Evolutionary conservation across 2,329 filamentous ascomycete species (phyloP), one percentile per base, ranked within the genome.

Genomic region (Arthrobotrys musiformis): DNA sequence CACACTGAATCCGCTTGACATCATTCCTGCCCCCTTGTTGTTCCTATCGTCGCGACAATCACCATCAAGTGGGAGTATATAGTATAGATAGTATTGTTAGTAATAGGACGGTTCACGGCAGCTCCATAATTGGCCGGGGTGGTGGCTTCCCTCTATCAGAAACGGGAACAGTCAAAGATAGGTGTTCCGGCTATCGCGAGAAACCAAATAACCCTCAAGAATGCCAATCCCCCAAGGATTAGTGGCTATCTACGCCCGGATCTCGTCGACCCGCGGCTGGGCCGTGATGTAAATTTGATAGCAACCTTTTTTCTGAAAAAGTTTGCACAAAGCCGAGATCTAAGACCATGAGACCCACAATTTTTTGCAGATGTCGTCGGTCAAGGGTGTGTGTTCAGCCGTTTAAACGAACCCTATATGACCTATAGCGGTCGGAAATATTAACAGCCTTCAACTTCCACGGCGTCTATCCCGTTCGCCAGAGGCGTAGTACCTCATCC

Each of bases 81-180:
- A n/a, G n/a, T n/a, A n/a, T n/a, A n/a, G 52, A 28, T 46, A 26
- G 19, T 26, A 40, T 22, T 30, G 30, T 40, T 28, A 44, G 48
- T 58, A 35, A 35, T 37, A 28, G n/a, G n/a, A n/a, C 11, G 24
- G 17, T 54, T 28, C 8, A 66, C 30, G 30, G 42, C 40, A 28
- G n/a, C 26, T 26, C 62, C 62, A 52, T 37, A 60, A 63, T 50
- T 26, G 40, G 19, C 28, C 24, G 61, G 48, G 50, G 50, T 2
- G 28, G 68, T 37, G 37, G 33, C 15, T 60, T 46, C 28, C 56
- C 42, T 74, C n/a, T 76, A 76, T 64, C 62, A 66, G 72, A 76
- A 76, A 76, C 72, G 19, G 30, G 15, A 58, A 37, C 28, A 8
- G 50, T 74, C 62, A 28, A 69, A 69, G 54, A 61, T 64, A 37